Conservation (phyloP, 2,329 filamentous ascomycete species). For the Neurospora sp. region DNA sequence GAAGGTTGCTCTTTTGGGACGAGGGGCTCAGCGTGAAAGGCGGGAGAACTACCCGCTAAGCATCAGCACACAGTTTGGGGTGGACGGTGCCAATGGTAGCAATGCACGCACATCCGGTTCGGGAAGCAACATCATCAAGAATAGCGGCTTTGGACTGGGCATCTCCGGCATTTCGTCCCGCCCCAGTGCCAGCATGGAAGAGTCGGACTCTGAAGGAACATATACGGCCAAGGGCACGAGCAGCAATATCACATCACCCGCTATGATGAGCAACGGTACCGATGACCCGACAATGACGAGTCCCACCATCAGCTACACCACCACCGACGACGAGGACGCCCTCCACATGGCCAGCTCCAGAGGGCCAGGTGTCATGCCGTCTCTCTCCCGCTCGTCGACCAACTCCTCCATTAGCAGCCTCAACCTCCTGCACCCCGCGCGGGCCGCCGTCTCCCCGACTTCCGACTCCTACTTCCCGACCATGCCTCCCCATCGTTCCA, state of each 20-base stretch:
- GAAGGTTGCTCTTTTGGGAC: conserved; percentile 75
- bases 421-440: conserved; percentile 27
- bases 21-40: conserved; percentile 53
- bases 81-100: conserved; percentile 7
- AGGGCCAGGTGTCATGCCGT: neutral
- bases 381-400: conserved; percentile 19
- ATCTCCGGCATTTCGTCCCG: conserved; percentile 36
- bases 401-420: conserved; percentile 9
- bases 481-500: neutral
- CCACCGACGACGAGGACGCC: conserved; percentile 75
- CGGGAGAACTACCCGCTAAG: conserved; percentile 39
- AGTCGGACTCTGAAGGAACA: conserved; percentile 14
- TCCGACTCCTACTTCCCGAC: conserved; percentile 19
- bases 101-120: neutral
- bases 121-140: neutral
- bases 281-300: conserved; percentile 29
- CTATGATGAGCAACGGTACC: conserved; percentile 11
- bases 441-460: conserved; percentile 44
- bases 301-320: conserved; percentile 54
- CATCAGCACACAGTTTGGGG: conserved; percentile 27
- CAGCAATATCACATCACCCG: conserved; percentile 5
- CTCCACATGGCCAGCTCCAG: conserved; percentile 23
- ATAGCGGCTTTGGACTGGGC: conserved; percentile 34
- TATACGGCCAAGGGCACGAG: conserved; percentile 9
- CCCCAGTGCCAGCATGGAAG: conserved; percentile 31